Conservation (phyloP, 2,329 filamentous ascomycete genomes). For the Apiospora hydei region DNA sequence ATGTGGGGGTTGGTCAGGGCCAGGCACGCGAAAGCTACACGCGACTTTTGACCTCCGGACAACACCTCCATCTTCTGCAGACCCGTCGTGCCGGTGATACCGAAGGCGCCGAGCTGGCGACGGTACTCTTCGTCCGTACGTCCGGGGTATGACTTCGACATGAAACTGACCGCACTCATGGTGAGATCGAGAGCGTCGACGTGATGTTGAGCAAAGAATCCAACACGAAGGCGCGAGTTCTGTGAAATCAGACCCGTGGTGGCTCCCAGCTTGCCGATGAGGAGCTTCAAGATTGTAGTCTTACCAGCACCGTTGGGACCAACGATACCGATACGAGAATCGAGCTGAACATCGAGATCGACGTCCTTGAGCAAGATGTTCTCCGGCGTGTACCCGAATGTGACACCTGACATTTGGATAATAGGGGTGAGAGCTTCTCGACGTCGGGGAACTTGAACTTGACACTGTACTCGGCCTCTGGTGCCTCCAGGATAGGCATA, state of each 20-base stretch:
- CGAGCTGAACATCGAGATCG: constrained; percentile 95
- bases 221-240: constrained; percentile 86
- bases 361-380: constrained; percentile 83
- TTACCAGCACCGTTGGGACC: constrained; percentile 99
- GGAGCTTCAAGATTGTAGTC: constrained; percentile 96
- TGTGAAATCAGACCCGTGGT: constrained; percentile 84
- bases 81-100: constrained; percentile 92
- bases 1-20: constrained; percentile 95
- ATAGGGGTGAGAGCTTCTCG: constrained; percentile 98
- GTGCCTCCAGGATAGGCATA: constrained; percentile 90
- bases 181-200: constrained; percentile 94
- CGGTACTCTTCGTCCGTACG: constrained; percentile 97
- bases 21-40: constrained; percentile 97
- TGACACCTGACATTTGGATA: constrained; percentile 93
- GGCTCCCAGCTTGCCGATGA: constrained; percentile 84
- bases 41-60: constrained; percentile 97
- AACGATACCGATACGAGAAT: constrained; percentile 98
- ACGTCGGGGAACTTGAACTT: constrained; percentile 98
- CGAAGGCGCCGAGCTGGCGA: constrained; percentile 88
- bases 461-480: constrained; percentile 93
- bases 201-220: constrained; percentile 98
- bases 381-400: constrained; percentile 86
- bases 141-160: constrained; percentile 90
- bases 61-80: constrained; percentile 94
- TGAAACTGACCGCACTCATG: constrained; percentile 90